Evolutionary conservation across 179 eudicot genomes (phyloP).

Genomic region (Beta corolliflora): DNA sequence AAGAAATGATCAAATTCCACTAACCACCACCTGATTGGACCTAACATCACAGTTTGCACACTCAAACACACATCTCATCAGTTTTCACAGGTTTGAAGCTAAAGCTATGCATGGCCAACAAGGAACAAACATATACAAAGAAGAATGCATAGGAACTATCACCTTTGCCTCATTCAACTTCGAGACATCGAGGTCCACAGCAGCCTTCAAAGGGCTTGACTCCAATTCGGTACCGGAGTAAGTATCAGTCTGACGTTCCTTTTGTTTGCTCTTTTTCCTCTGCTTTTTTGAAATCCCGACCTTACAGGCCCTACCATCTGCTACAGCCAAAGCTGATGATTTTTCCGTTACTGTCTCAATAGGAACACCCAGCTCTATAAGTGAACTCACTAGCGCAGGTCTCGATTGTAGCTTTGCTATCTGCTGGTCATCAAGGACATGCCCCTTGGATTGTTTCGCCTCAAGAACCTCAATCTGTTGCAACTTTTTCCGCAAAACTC

Average conservation of each 20-base stretch:
- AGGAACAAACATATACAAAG: background rate
- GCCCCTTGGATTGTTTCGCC: slow-evolving; percentile 70
- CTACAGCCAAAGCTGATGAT: slow-evolving; percentile 38
- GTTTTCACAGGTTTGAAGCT: background rate
- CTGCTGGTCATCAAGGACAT: slow-evolving; percentile 88
- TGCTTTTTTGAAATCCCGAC: slow-evolving; percentile 61
- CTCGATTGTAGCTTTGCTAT: slow-evolving; percentile 76
- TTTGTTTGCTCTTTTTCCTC: slow-evolving; percentile 69
- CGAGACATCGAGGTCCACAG: slow-evolving; percentile 36
- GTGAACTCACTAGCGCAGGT: slow-evolving; percentile 59
- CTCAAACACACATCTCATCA: background rate
- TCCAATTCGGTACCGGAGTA: slow-evolving; percentile 33
- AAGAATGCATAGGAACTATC: slow-evolving; percentile 9
- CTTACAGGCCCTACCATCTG: slow-evolving; percentile 56
- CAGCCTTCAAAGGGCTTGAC: slow-evolving; percentile 36
- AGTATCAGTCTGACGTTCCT: slow-evolving; percentile 35
- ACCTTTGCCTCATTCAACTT: slow-evolving; percentile 38
- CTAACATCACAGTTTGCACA: background rate
- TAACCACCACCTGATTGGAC: background rate
- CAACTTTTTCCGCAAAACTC: slow-evolving; percentile 76
- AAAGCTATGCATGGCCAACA: background rate
- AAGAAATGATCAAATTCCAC: background rate
- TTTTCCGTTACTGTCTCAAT: slow-evolving; percentile 40
- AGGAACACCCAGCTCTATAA: slow-evolving; percentile 81
- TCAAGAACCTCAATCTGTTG: slow-evolving; percentile 99